A percentile compares a stretch with the other conserved stretches of the same genome.
Conservation (phyloP, 768 basidiomycete species). For the Podaxis pistillaris region DNA sequence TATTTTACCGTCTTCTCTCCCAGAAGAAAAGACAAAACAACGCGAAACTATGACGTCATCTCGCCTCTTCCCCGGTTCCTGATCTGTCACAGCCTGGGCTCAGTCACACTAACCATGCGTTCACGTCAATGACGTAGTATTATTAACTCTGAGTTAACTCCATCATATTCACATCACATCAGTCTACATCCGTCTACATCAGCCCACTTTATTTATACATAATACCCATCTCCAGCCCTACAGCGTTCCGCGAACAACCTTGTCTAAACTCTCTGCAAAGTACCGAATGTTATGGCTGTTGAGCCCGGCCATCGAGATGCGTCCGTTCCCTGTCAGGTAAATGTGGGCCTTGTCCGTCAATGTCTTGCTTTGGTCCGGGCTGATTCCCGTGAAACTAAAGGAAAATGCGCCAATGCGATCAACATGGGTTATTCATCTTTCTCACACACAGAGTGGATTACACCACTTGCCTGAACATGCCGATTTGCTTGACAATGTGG, state of each 20-base stretch:
- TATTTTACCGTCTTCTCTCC: background rate
- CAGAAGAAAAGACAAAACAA: slow-evolving; percentile 4
- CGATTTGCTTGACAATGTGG: slow-evolving; percentile 95
- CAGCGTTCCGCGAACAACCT: slow-evolving; percentile 45
- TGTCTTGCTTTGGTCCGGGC: slow-evolving; percentile 57
- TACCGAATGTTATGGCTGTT: slow-evolving; percentile 77
- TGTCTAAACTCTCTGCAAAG: slow-evolving; percentile 71
- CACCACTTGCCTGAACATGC: slow-evolving; percentile 83
- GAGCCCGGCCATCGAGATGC: slow-evolving; percentile 94
- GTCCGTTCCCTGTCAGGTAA: slow-evolving; percentile 83
- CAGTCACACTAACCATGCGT: slow-evolving; percentile 13
- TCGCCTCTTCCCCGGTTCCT: slow-evolving; percentile 13
- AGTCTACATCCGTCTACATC: background rate
- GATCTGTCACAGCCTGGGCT: slow-evolving; percentile 13
- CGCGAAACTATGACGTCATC: slow-evolving; percentile 13
- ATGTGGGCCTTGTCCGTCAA: slow-evolving; percentile 75
- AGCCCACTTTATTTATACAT: background rate
- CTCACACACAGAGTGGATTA: slow-evolving; percentile 17
- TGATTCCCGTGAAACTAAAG: slow-evolving; percentile 81
- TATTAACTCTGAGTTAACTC: background rate
- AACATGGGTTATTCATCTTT: slow-evolving; percentile 1
- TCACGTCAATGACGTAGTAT: slow-evolving; percentile 13
- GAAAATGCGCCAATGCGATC: slow-evolving; percentile 14
- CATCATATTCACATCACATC: background rate
- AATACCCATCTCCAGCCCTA: slow-evolving; percentile 13